Percentiles rank a stretch among this genome's conserved stretches.
Conservation (phyloP, 805 yeast genomes). For the Cyberlindnera meyerae region DNA sequence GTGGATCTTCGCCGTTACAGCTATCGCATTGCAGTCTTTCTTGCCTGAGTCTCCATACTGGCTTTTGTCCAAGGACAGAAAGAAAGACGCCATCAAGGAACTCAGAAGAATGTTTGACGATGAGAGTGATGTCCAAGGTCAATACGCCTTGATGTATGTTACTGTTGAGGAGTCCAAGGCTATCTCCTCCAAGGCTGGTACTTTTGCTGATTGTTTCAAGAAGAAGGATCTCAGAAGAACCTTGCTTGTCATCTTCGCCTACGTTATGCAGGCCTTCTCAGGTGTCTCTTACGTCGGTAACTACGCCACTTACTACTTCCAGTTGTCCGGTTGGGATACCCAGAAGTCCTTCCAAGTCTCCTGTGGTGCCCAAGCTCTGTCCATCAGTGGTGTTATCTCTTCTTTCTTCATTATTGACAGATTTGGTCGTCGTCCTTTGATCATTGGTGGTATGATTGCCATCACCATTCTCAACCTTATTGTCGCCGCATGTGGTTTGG, state of each 20-base stretch:
- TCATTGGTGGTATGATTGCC: slow-evolving; percentile 27
- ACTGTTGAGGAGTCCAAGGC: slow-evolving; percentile 26
- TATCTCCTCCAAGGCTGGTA: slow-evolving; percentile 25
- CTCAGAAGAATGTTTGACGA: slow-evolving; percentile 22
- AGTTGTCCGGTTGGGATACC: slow-evolving; percentile 41
- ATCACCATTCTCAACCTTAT: slow-evolving; percentile 23
- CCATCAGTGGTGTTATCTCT: slow-evolving; percentile 27
- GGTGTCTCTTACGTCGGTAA: slow-evolving; percentile 41
- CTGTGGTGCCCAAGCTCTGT: slow-evolving; percentile 30
- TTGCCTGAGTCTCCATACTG: slow-evolving; percentile 44
- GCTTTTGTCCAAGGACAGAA: slow-evolving; percentile 31
- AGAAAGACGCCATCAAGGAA: slow-evolving; percentile 30
- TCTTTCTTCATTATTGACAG: slow-evolving; percentile 30
- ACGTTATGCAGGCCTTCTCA: slow-evolving; percentile 39
- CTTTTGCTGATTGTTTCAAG: slow-evolving; percentile 40
- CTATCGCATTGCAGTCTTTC: slow-evolving; percentile 30
- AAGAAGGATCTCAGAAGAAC: slow-evolving; percentile 41
- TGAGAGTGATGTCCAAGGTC: slow-evolving; percentile 23
- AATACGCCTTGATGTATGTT: slow-evolving; percentile 29
- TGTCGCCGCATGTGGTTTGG: slow-evolving; percentile 24
- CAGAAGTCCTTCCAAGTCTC: slow-evolving; percentile 35
- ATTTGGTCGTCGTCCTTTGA: slow-evolving; percentile 28
- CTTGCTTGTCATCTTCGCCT: slow-evolving; percentile 27
- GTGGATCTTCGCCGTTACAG: slow-evolving; percentile 16
- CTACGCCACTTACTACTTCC: slow-evolving; percentile 44